Percentiles rank a stretch among this genome's conserved stretches.
Conservation (phyloP, 108 stramenopile species). For the Ochromonas danica region DNA sequence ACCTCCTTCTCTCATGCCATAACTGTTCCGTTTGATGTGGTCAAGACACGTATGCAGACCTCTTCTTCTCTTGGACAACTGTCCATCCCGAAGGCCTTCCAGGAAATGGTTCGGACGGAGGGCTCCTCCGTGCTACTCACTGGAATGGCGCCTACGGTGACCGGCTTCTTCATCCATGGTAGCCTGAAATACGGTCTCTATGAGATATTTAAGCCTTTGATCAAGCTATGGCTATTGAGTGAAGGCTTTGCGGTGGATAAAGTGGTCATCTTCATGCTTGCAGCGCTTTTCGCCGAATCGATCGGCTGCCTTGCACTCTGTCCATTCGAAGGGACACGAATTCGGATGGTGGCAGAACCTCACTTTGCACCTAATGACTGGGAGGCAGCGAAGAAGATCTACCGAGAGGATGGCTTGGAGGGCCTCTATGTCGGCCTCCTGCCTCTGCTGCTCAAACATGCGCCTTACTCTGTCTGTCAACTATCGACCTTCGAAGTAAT, state of each 20-base stretch:
- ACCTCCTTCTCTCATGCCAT: constrained; percentile 76
- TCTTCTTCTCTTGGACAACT: no score
- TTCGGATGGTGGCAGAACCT: constrained; percentile 80
- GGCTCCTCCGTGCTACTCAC: constrained; percentile 64
- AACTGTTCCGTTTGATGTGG: constrained; percentile 80
- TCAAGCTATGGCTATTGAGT: constrained; percentile 39
- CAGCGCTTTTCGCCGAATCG: constrained; percentile 79
- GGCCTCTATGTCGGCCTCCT: constrained; percentile 68
- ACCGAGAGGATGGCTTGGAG: constrained; percentile 45
- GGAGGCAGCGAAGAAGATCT: neutral
- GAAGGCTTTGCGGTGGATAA: constrained; percentile 36
- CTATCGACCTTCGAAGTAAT: neutral
- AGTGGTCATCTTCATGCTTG: constrained; percentile 64
- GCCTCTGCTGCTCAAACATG: constrained; percentile 88
- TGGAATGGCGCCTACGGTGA: constrained; percentile 76
- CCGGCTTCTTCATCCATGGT: constrained; percentile 84
- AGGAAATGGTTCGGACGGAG: constrained; percentile 46
- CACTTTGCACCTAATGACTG: constrained; percentile 48
- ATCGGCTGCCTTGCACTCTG: constrained; percentile 72
- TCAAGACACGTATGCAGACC: constrained; percentile 78
- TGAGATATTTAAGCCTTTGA: constrained; percentile 76
- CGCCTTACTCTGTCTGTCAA: constrained; percentile 77
- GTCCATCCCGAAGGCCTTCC: constrained; percentile 62
- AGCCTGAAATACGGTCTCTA: constrained; percentile 84
- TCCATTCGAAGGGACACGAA: constrained; percentile 55